Base-by-base conservation (phyloP, 331 rosid species). In the Ulmus americana region DNA sequence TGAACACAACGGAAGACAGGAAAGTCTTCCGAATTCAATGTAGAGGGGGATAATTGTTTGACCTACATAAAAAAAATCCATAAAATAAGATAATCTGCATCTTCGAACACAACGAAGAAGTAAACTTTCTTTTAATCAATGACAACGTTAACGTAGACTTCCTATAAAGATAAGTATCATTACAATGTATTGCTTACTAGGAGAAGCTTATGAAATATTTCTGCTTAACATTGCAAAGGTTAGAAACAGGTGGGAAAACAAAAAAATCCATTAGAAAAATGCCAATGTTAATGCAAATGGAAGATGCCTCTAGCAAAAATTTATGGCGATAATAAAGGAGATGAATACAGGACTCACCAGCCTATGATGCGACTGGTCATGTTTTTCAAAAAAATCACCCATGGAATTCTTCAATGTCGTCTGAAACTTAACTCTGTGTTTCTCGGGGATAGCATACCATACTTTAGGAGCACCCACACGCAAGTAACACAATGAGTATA, bases 401-500 rank as follows among this genome's bases (percentile, higher is more conserved):
- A 76, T 73, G 77, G 67, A 76, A 67, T 77, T 79, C 63, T 69
- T 80, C 80, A 68, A 20, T 70, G 80, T 67, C 40, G 65, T 69
- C 85, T 83, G 83, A 18, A 85, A 89, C 69, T 70, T 57, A 58
- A 22, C 70, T 50, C 75, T 52, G 68, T 59, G 82, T 76, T 72
- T 82, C 68, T 81, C 76, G 0, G 98, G 91, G 69, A 92, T 55
- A 42, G 85, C 62, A 79, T 89, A 82, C 96, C 94, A 89, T 62
- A 89, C 67, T 83, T 61, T 89, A 54, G 96, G 91, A 72, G 81
- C 88, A 39, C 98, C 96, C 84, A 85, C 15, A 70, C 86, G 94
- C 83, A 81, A 18, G 76, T 82, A 92, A 61, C 71, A 70, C 72
- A 92, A 74, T 35, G 83, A 76, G 81, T 84, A 83, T 59, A 92